phyloP scores from a whole-genome alignment of 164 flowering plant species.

The Sedum album region DNA sequence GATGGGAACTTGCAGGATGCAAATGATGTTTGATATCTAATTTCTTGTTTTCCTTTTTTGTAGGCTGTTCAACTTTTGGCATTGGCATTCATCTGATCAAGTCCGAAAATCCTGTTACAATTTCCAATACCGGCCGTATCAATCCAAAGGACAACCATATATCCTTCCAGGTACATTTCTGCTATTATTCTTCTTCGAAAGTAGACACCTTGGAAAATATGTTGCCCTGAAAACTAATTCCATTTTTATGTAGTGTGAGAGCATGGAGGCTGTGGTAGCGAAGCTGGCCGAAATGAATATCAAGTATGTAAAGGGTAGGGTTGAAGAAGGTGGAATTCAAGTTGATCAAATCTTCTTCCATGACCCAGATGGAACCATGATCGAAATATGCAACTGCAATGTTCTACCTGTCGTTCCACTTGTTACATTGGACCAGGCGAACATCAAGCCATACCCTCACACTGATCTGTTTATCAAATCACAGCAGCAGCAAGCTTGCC shows the following conservation, averaged over 20 bases:
- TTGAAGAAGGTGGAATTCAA: slow-evolving; percentile 60
- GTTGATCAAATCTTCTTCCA: slow-evolving; percentile 70
- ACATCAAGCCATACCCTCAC: slow-evolving; percentile 37
- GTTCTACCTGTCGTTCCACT: slow-evolving; percentile 65
- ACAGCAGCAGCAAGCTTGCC: slow-evolving; percentile 18
- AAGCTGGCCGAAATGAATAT: slow-evolving; percentile 57
- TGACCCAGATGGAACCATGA: slow-evolving; percentile 89
- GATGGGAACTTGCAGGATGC: neutral
- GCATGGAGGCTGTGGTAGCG: slow-evolving; percentile 66
- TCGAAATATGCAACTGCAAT: slow-evolving; percentile 88
- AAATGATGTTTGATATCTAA: neutral
- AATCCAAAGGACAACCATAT: slow-evolving; percentile 83
- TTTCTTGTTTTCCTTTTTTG: neutral
- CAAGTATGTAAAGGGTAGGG: slow-evolving; percentile 29
- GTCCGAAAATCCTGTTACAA: slow-evolving; percentile 44
- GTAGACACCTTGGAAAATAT: neutral
- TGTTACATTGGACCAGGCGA: slow-evolving; percentile 44
- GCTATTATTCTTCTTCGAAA: neutral
- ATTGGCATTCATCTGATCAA: slow-evolving; percentile 70
- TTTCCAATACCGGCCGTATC: slow-evolving; percentile 38
- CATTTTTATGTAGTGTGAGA: slow-evolving; percentile 53
- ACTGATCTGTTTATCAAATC: slow-evolving; percentile 23
- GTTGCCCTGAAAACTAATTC: neutral
- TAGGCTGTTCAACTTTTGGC: slow-evolving; percentile 65
- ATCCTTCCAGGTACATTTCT: slow-evolving; percentile 59